These are phyloP conservation scores for Colletotrichum lini DNA, from an alignment of 2,329 filamentous ascomycete genomes.

Conservation along the genomic window DNA sequence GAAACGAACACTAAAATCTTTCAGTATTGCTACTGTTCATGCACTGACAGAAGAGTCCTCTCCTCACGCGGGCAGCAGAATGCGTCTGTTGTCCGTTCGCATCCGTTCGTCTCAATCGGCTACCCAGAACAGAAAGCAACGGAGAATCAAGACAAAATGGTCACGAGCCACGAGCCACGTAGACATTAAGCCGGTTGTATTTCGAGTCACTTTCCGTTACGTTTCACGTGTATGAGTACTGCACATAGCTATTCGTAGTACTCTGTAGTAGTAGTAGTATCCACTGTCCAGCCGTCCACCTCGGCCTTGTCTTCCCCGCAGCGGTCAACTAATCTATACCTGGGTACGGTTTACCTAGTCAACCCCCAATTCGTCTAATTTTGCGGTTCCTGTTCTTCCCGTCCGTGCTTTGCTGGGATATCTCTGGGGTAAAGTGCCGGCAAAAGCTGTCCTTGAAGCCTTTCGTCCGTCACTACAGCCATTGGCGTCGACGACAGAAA, in stretches of 20 bases:
- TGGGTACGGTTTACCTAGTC: slow-evolving; percentile 4
- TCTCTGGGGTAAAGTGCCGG: slow-evolving; percentile 20
- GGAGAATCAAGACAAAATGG: not conserved
- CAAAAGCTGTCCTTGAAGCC: slow-evolving; percentile 1
- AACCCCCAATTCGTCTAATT: slow-evolving; percentile 31
- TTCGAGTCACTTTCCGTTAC: not conserved
- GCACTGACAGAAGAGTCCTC: not conserved
- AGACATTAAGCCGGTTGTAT: not conserved
- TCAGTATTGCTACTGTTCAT: slow-evolving; percentile 11
- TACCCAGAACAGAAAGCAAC: not conserved
- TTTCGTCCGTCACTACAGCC: slow-evolving; percentile 7
- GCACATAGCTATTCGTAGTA: not conserved
- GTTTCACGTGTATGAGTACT: not conserved
- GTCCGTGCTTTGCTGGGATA: slow-evolving; percentile 20
- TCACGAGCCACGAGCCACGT: not conserved
- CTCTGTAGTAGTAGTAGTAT: slow-evolving; percentile 4
- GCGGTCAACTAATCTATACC: not conserved
- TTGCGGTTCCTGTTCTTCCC: slow-evolving; percentile 26
- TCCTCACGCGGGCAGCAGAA: not conserved
- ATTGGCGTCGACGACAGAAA: not conserved
- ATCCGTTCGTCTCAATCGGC: not conserved
- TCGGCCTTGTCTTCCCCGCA: slow-evolving; percentile 29
- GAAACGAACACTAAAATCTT: slow-evolving; percentile 12
- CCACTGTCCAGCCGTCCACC: not conserved
- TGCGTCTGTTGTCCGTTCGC: not conserved